Conservation (phyloP, 2,329 filamentous ascomycete genomes). For the Paecilomyces sp. region DNA sequence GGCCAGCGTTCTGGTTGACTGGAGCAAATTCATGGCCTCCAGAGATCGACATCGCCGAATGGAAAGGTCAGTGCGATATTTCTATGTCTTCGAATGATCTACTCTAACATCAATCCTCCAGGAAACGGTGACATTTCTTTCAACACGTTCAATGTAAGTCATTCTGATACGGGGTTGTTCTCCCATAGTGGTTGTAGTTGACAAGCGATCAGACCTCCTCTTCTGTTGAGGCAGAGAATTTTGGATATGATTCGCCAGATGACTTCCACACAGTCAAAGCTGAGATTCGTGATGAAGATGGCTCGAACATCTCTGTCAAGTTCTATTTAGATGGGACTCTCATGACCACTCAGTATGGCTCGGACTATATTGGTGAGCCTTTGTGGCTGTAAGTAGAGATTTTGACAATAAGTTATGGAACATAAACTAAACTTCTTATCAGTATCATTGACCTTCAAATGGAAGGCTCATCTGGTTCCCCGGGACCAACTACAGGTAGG, state of each 20-base stretch:
- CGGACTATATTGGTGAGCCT: slow-evolving; percentile 42
- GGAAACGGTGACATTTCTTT: neutral
- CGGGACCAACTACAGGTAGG: neutral
- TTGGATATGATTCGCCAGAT: slow-evolving; percentile 40
- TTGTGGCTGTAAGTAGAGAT: slow-evolving; percentile 21
- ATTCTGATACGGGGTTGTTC: neutral
- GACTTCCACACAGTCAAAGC: slow-evolving; percentile 46
- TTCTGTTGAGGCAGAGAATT: slow-evolving; percentile 41
- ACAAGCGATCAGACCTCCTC: slow-evolving; percentile 31
- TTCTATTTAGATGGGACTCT: slow-evolving; percentile 49
- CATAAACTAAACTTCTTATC: neutral
- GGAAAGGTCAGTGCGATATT: slow-evolving; percentile 46
- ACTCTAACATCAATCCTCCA: neutral
- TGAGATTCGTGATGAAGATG: slow-evolving; percentile 47
- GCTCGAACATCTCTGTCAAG: slow-evolving; percentile 44
- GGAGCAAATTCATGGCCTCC: slow-evolving; percentile 51
- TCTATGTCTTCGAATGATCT: neutral
- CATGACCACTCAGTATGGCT: slow-evolving; percentile 45
- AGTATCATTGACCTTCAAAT: neutral
- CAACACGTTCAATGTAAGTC: neutral
- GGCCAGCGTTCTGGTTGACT: slow-evolving; percentile 56
- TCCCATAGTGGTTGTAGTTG: neutral
- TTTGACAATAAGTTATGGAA: neutral
- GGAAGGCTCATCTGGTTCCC: neutral
- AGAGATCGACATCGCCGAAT: slow-evolving; percentile 55